Base-by-base conservation (phyloP, 1,284 basidiomycete genomes). In the Ustilago tritici region DNA sequence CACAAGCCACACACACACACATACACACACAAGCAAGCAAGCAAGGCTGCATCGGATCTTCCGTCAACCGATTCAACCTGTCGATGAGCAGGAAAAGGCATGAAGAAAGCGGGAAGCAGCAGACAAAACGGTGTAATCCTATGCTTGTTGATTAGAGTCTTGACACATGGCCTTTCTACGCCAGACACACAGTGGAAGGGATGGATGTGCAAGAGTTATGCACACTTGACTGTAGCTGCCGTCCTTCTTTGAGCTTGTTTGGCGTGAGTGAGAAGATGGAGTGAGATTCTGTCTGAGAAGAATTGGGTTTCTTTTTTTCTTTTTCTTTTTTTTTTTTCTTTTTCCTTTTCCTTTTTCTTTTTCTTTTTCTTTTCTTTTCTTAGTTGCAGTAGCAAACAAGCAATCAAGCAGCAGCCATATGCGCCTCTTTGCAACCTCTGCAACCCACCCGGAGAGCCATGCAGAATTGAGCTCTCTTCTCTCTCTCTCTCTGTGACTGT, bases 151-250 rank as follows among this genome's bases (percentile, higher is more conserved):
- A 60, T 50, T 12, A 60, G 23, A 23, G 43, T 11, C 23, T 23
- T 36, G 58, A 52, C 58, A 60, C 36, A 52, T 60, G 47, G n/a
- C 34, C 10, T 31, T 40, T 10, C 11, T 19, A 19, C 10, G n/a
- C n/a, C n/a, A 36, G 32, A 36, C 28, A 7, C 34, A 34, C 15
- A 10, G 28, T 17, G 19, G 34, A 35, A 57, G 12, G 58, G 47
- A 34, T 61, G 38, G 40, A 61, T 54, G 59, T 40, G 50, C 50
- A 61, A 31, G 14, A 19, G n/a, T 15, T 31, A 53, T 61, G 59
- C 59, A 59, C 46, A 41, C 31, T 60, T 40, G 58, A 46, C 43
- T 19, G 19, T 3, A 28, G 23, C 23, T 28, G 23, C 23, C 23
- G 23, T 28, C 23, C 23, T 28, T 19, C 31, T 50, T 50, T 50